Evolutionary conservation across 495 filamentous ascomycete species (phyloP), one percentile per base, ranked within the genome.

Genomic region (Melanomma pulvis-pyrius): DNA sequence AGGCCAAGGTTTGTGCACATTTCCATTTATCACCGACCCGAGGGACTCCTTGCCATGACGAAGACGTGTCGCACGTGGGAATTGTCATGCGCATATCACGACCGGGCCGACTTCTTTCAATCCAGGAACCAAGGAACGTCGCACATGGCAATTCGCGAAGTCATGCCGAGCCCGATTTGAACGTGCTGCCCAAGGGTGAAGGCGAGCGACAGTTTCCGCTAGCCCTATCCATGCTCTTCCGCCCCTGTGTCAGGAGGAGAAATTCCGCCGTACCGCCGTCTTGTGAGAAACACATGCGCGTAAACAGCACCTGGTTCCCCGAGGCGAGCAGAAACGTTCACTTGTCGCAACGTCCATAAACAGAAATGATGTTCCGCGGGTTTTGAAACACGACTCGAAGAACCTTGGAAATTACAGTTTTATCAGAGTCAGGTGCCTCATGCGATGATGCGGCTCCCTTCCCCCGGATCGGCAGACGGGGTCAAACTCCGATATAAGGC

Each of bases 1-100:
- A 17, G 92, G 92, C 1, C 92, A 91, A 74, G 92, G 92, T 66
- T 63, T 58, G 70, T 60, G 15, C 19, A 2, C 17, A 32, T 59
- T 59, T 28, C 12, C 25, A 6, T 22, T 26, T 49, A 8, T 55
- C 28, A 49, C n/a, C 7, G 6, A n/a, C n/a, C 25, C 21, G 1
- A 25, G 58, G 19, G 7, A 30, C 3, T 44, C n/a, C 39, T 44
- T 44, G 5, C 39, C 13, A 15, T 19, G 19, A n/a, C 28, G 26
- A 56, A 4, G 28, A 22, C 15, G 28, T 19, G n/a, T 36, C 32
- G 32, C 28, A 13, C 28, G 2, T 30, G 21, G 28, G n/a, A 19
- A 26, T 32, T n/a, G 26, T 26, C 48, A 51, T 51, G 22, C 17
- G 34, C 39, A 44, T 44, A 15, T 44, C 39, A 44, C 13, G 17